phyloP scores from a whole-genome alignment of 2,329 filamentous ascomycete species.

The Sordariomycetes sp. region DNA sequence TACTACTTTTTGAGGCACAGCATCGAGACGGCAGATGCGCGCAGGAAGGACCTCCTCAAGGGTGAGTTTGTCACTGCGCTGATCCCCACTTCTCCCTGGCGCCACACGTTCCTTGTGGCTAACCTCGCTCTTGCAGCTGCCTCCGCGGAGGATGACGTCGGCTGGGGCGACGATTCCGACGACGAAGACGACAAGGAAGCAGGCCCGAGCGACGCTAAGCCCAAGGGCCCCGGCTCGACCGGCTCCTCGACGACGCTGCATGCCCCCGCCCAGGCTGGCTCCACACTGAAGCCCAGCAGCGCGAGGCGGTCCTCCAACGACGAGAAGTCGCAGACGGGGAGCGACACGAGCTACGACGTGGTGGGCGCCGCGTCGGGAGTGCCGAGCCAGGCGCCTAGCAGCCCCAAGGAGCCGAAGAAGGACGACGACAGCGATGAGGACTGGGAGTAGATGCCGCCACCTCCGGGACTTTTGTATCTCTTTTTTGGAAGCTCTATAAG shows the following conservation, averaged over 20 bases:
- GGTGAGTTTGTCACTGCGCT: slow-evolving; percentile 37
- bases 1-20: slow-evolving; percentile 93
- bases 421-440: slow-evolving; percentile 55
- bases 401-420: slow-evolving; percentile 43
- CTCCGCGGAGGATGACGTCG: slow-evolving; percentile 57
- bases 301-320: slow-evolving; percentile 69
- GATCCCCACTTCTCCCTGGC: not conserved
- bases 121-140: slow-evolving; percentile 33
- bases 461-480: not conserved
- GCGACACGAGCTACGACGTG: slow-evolving; percentile 91
- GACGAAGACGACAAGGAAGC: slow-evolving; percentile 17
- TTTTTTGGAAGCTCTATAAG: not conserved
- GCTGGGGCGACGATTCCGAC: slow-evolving; percentile 62
- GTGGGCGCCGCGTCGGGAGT: slow-evolving; percentile 67
- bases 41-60: slow-evolving; percentile 79
- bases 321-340: slow-evolving; percentile 80
- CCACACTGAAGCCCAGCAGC: slow-evolving; percentile 40
- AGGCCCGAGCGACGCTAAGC: slow-evolving; percentile 9
- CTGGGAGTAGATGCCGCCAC: slow-evolving; percentile 47
- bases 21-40: slow-evolving; percentile 83
- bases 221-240: slow-evolving; percentile 29
- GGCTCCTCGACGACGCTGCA: slow-evolving; percentile 50
- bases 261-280: slow-evolving; percentile 23
- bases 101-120: not conserved
- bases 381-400: slow-evolving; percentile 63